Conservation (phyloP, 176 grass and related monocot genomes). For the Oropetium thomaeum region DNA sequence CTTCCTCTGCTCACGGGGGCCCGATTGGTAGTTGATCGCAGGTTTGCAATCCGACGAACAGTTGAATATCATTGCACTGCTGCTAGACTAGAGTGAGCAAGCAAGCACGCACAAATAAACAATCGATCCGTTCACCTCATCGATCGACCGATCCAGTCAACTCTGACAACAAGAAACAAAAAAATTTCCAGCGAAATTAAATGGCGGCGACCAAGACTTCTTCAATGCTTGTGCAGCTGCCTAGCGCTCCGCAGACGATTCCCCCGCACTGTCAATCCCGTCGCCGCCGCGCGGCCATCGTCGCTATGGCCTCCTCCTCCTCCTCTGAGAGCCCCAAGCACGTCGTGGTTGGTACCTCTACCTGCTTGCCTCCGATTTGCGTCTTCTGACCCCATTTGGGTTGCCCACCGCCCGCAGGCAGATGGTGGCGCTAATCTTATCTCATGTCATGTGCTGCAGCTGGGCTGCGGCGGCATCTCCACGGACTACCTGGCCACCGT, state of each 20-base stretch:
- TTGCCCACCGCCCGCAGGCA: too few relatives aligned
- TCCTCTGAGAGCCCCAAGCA: not conserved
- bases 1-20: not conserved
- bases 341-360: not conserved
- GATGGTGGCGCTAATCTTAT: too few relatives aligned
- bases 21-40: not conserved
- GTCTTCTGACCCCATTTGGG: not conserved
- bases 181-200: not conserved
- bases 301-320: conserved; percentile 24
- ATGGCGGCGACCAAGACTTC: not conserved
- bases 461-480: conserved; percentile 69
- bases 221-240: not conserved
- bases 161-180: not conserved
- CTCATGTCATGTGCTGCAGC: conserved; percentile 18
- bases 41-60: not conserved
- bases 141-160: too few relatives aligned
- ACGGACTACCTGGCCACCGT: conserved; percentile 89
- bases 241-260: not conserved
- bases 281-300: not conserved
- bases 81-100: not conserved
- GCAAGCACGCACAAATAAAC: not conserved
- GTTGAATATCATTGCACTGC: too few relatives aligned
- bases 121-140: too few relatives aligned
- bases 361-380: not conserved
- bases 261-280: not conserved